These are phyloP conservation scores for Seminavis robusta DNA, from an alignment of 108 stramenopile genomes.

Conservation along the genomic window DNA sequence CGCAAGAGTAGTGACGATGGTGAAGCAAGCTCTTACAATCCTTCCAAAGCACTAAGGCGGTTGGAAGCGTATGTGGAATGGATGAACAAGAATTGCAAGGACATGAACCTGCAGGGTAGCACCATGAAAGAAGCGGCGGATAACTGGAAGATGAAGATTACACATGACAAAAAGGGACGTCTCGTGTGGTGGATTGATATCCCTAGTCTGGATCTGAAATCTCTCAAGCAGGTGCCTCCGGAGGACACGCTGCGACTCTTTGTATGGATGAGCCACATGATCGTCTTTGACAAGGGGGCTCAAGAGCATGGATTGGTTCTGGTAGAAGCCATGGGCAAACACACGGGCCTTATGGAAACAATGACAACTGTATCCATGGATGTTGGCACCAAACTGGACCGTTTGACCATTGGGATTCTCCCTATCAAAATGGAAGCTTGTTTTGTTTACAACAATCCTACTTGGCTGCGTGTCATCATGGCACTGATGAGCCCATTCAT, in stretches of 20 bases:
- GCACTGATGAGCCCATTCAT: slow-evolving; percentile 23
- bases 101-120: too few species aligned
- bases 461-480: slow-evolving; percentile 18
- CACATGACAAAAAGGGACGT: slow-evolving; percentile 34
- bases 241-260: slow-evolving; percentile 15
- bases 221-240: slow-evolving; percentile 17
- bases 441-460: slow-evolving; percentile 8
- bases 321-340: slow-evolving; percentile 41
- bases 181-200: slow-evolving; percentile 69
- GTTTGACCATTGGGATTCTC: slow-evolving; percentile 58
- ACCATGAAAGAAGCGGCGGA: too few species aligned
- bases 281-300: slow-evolving; percentile 50
- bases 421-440: slow-evolving; percentile 50
- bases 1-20: too few species aligned
- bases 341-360: slow-evolving; percentile 41
- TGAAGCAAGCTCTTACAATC: too few species aligned
- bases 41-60: slow-evolving; percentile 63
- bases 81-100: slow-evolving; percentile 54
- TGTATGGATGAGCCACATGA: slow-evolving; percentile 52
- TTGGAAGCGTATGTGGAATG: slow-evolving; percentile 55
- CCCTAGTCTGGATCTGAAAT: slow-evolving; percentile 29
- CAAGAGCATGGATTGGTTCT: slow-evolving; percentile 52
- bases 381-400: slow-evolving; percentile 49
- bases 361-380: slow-evolving; percentile 59
- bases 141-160: too few species aligned